Evolutionary conservation across 1,284 basidiomycete genomes (phyloP).

Genomic region (Puccinia horiana): DNA sequence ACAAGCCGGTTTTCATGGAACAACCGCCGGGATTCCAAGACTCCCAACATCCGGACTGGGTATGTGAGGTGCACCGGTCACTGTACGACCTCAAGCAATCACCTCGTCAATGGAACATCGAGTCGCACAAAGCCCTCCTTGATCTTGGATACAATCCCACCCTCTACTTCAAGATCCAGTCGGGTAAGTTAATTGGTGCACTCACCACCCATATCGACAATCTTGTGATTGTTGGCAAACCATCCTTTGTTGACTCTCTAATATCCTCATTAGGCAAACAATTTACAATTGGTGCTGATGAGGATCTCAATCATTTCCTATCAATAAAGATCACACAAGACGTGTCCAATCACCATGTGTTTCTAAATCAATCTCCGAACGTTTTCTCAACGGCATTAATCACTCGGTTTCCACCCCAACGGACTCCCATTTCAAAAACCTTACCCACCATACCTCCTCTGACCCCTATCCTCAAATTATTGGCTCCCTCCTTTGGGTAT

Average conservation of each 20-base stretch:
- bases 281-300: conserved; percentile 23
- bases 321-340: not conserved
- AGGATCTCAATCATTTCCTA: conserved; percentile 31
- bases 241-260: not conserved
- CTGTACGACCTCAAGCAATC: conserved; percentile 15
- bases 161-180: not conserved
- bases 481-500: not conserved
- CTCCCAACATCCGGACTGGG: too few relatives aligned
- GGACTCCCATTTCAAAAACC: not conserved
- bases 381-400: not conserved
- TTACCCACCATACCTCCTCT: not conserved
- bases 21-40: conserved; percentile 15
- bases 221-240: not conserved
- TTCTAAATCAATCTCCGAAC: not conserved
- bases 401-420: not conserved
- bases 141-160: conserved; percentile 8
- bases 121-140: not conserved
- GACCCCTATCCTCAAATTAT: not conserved
- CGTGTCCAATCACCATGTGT: not conserved
- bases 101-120: not conserved
- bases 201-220: not conserved
- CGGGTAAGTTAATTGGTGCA: not conserved
- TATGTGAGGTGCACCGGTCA: not conserved
- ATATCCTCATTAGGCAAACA: not conserved
- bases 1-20: conserved; percentile 2